Base-by-base conservation (phyloP, 2,329 filamentous ascomycete species). In the Lachnum nothofagi region DNA sequence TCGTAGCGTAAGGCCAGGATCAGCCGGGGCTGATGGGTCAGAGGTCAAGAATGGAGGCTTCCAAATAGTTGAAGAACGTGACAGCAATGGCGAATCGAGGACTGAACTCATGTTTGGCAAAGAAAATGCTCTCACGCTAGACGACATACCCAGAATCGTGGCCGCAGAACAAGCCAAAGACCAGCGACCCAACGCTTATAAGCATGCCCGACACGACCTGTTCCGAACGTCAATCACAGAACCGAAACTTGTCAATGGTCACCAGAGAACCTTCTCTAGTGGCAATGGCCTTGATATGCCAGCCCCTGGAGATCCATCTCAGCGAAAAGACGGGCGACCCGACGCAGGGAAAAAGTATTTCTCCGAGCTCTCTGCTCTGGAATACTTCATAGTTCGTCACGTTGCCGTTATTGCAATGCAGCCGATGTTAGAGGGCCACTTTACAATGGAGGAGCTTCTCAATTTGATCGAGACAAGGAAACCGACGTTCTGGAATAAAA, bases 301-400 rank as follows among this genome's bases (percentile, higher is more conserved):
- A 45, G 68, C 64, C 17, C 62, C 64, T 10, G 67, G 69, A 8
- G 82, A 86, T 27, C 70, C 71, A 7, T 72, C 78, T 17, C n/a
- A n/a, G 74, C 78, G 5, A 73, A 77, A 51, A 51, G 59, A 49
- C 56, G 50, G 33, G 37, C 9, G 1, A 2, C 34, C 17, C 39
- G 53, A 59, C 16, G 48, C 27, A 64, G 70, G 76, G 1, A 88
- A 91, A 63, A 88, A 85, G 60, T 98, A 95, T 70, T 98, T 98
- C 66, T 96, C 93, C 0, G 93, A 98, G 65, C 78, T 98, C 5
- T 95, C 93, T 2, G 90, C 88, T 0, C 74, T 98, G 24, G 93
- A 98, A 65, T 97, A 96, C 65, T 97, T 98, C 67, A 97, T 97
- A 60, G 88, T 97, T 39, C 85, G 93, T 22, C 91, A 97, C 62